Evolutionary conservation across 2,329 filamentous ascomycete genomes (phyloP).

Genomic region (Pseudocercospora fijiensis): DNA sequence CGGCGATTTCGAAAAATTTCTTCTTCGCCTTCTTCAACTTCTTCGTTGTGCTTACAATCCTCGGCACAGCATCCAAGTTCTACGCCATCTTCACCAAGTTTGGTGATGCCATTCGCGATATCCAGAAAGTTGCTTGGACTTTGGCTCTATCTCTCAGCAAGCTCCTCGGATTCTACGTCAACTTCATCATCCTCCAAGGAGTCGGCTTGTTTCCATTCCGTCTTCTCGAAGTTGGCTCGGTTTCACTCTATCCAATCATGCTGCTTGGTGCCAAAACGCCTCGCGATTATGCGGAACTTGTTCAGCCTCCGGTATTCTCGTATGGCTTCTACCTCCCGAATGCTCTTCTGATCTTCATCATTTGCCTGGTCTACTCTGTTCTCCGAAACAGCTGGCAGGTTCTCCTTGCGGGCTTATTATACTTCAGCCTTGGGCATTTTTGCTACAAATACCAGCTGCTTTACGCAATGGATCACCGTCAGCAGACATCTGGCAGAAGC

Average conservation of each 20-base stretch:
- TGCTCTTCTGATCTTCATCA: constrained; percentile 87
- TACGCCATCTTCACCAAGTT: constrained; percentile 58
- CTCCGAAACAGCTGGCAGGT: constrained; percentile 77
- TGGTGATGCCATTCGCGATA: constrained; percentile 72
- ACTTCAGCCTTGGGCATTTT: constrained; percentile 80
- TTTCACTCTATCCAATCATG: constrained; percentile 78
- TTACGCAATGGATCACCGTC: constrained; percentile 97
- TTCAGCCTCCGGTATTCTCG: constrained; percentile 81
- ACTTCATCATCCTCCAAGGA: constrained; percentile 89
- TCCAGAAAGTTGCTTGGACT: constrained; percentile 70
- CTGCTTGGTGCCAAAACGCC: constrained; percentile 80
- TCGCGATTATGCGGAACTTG: constrained; percentile 79
- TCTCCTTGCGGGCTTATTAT: constrained; percentile 75
- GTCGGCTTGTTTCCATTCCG: constrained; percentile 92
- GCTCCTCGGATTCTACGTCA: constrained; percentile 82
- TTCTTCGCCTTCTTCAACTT: constrained; percentile 99
- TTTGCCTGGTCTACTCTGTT: constrained; percentile 92
- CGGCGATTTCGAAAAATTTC: constrained; percentile 96
- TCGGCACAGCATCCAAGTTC: constrained; percentile 76
- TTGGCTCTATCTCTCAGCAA: constrained; percentile 73
- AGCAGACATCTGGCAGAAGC: constrained; percentile 86
- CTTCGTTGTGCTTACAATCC: constrained; percentile 89
- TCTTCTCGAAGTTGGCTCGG: constrained; percentile 82
- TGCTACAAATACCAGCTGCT: constrained; percentile 96
- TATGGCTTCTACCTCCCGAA: constrained; percentile 96